phyloP scores from a whole-genome alignment of 768 basidiomycete species.

The Amanita muscaria region DNA sequence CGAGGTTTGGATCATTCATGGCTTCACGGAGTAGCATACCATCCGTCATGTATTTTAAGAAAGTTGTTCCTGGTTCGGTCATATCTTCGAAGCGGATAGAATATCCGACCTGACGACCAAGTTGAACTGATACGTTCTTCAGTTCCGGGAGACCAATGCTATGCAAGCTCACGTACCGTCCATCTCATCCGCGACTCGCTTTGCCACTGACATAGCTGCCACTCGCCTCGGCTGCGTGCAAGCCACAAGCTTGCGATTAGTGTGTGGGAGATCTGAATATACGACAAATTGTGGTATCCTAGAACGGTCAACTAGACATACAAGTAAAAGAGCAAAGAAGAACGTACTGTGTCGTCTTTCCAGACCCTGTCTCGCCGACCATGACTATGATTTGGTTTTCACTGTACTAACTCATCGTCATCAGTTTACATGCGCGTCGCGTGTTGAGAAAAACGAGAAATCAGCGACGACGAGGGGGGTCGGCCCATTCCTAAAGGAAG shows the following conservation, averaged over 20 bases:
- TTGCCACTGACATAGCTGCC: slow-evolving; percentile 96
- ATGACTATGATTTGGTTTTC: slow-evolving; percentile 82
- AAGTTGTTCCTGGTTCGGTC: slow-evolving; percentile 83
- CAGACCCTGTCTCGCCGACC: slow-evolving; percentile 92
- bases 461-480: slow-evolving; percentile 23
- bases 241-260: slow-evolving; percentile 83
- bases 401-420: slow-evolving; percentile 40
- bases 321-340: neutral
- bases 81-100: slow-evolving; percentile 98
- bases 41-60: slow-evolving; percentile 99
- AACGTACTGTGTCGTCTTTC: slow-evolving; percentile 90
- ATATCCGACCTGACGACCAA: slow-evolving; percentile 95
- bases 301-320: too few relatives aligned
- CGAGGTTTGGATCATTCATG: slow-evolving; percentile 89
- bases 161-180: slow-evolving; percentile 54
- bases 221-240: slow-evolving; percentile 97
- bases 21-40: slow-evolving; percentile 98
- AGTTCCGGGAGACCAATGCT: neutral
- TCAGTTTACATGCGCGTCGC: slow-evolving; percentile 1
- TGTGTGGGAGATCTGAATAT: slow-evolving; percentile 88
- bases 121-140: slow-evolving; percentile 47
- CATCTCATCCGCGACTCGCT: slow-evolving; percentile 99
- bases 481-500: slow-evolving; percentile 32
- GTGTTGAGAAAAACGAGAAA: slow-evolving; percentile 13
- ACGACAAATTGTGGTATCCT: slow-evolving; percentile 97